These are phyloP conservation scores for Lentinula detonsa DNA, from an alignment of 768 basidiomycete species.

Conservation along the genomic window DNA sequence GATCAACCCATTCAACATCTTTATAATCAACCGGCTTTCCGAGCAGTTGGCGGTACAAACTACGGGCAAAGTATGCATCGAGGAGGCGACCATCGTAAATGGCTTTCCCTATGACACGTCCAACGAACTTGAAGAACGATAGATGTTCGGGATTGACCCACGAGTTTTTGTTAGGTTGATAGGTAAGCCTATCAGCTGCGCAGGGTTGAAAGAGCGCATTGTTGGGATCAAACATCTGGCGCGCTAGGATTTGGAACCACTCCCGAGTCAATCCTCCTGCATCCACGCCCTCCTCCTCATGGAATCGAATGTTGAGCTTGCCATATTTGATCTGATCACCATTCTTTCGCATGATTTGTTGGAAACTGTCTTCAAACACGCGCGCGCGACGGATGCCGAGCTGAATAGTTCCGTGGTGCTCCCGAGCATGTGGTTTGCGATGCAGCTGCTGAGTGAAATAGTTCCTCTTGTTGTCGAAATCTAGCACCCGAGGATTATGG, in stretches of 20 bases:
- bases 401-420: slow-evolving; percentile 79
- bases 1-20: slow-evolving; percentile 97
- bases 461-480: slow-evolving; percentile 99
- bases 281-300: slow-evolving; percentile 96
- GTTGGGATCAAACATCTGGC: slow-evolving; percentile 99
- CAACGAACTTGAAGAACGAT: slow-evolving; percentile 98
- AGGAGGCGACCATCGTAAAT: slow-evolving; percentile 94
- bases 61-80: slow-evolving; percentile 97
- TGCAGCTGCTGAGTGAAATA: slow-evolving; percentile 92
- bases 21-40: slow-evolving; percentile 93
- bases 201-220: slow-evolving; percentile 98
- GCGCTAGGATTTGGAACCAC: slow-evolving; percentile 97
- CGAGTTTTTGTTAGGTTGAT: slow-evolving; percentile 93
- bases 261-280: slow-evolving; percentile 97
- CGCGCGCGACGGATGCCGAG: slow-evolving; percentile 85
- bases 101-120: slow-evolving; percentile 95
- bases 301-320: slow-evolving; percentile 94
- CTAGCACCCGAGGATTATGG: slow-evolving; percentile 92
- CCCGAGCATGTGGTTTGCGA: slow-evolving; percentile 70
- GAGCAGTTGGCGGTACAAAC: slow-evolving; percentile 91
- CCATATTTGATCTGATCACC: slow-evolving; percentile 98
- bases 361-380: slow-evolving; percentile 98
- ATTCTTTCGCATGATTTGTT: slow-evolving; percentile 79
- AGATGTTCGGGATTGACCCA: slow-evolving; percentile 95
- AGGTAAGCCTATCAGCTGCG: slow-evolving; percentile 90